Conservation (phyloP, 768 basidiomycete species). For the Boletus vinaceobasis region DNA sequence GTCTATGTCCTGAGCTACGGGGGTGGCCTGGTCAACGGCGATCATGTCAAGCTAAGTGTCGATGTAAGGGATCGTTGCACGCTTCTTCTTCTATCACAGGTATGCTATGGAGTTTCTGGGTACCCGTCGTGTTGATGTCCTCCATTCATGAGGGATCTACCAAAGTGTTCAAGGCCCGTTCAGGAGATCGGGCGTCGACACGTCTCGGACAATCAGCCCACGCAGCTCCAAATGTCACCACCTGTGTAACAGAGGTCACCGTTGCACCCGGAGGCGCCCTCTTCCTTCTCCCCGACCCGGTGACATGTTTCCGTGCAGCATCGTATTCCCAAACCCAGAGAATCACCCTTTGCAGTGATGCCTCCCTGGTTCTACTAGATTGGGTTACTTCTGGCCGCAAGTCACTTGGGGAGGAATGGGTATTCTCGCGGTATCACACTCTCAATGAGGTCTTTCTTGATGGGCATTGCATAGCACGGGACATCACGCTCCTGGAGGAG, state of each 20-base stretch:
- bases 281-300: conserved; percentile 86
- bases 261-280: conserved; percentile 55
- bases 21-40: conserved; percentile 88
- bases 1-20: conserved; percentile 86
- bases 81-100: conserved; percentile 84
- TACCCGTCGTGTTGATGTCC: not conserved
- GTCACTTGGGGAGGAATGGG: conserved; percentile 85
- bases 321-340: conserved; percentile 82
- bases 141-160: conserved; percentile 68
- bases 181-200: conserved; percentile 54
- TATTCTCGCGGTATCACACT: conserved; percentile 79
- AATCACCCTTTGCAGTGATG: conserved; percentile 58
- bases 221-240: conserved; percentile 38
- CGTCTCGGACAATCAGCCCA: conserved; percentile 19
- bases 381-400: conserved; percentile 91
- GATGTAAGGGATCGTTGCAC: conserved; percentile 53
- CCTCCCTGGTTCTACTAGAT: conserved; percentile 76
- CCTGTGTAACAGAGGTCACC: conserved; percentile 58
- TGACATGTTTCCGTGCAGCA: conserved; percentile 86
- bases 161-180: conserved; percentile 86
- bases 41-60: conserved; percentile 62
- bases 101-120: conserved; percentile 29
- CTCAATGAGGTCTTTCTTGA: conserved; percentile 77
- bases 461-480: conserved; percentile 65
- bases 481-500: conserved; percentile 74